Evolutionary conservation across 129 eudicot species (phyloP).

Genomic region (Kitagawia praeruptora): DNA sequence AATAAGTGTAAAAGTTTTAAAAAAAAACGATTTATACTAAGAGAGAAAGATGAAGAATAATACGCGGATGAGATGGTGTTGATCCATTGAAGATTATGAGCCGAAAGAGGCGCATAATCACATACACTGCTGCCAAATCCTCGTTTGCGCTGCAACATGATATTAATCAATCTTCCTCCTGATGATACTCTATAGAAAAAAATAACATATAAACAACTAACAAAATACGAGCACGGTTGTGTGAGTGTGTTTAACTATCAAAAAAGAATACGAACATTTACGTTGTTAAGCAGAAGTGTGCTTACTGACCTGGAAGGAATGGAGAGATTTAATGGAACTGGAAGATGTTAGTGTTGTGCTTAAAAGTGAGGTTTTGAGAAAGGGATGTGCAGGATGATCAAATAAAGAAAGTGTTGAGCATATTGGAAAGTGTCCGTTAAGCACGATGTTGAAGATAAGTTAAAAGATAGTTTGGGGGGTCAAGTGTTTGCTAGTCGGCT

Average conservation of each 20-base stretch:
- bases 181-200: constrained; percentile 10
- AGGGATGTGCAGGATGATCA: background rate
- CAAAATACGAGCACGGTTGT: no score
- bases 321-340: constrained; percentile 19
- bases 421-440: background rate
- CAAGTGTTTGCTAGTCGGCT: no score
- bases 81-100: constrained; percentile 66
- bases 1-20: background rate
- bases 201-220: background rate
- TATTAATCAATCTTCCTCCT: constrained; percentile 19
- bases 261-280: background rate
- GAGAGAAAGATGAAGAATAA: constrained; percentile 1
- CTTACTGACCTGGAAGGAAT: constrained; percentile 19
- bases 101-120: constrained; percentile 41
- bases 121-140: constrained; percentile 41
- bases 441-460: constrained; percentile 7
- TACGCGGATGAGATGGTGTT: constrained; percentile 55
- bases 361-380: constrained; percentile 2
- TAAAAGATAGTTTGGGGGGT: constrained; percentile 8
- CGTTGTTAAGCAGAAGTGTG: background rate
- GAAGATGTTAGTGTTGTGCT: background rate
- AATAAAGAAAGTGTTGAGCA: constrained; percentile 26
- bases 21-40: background rate
- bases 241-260: no score
- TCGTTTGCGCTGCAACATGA: constrained; percentile 10